Base-by-base conservation (phyloP, 2,329 filamentous ascomycete genomes). In the Sporothrix brasiliensis region DNA sequence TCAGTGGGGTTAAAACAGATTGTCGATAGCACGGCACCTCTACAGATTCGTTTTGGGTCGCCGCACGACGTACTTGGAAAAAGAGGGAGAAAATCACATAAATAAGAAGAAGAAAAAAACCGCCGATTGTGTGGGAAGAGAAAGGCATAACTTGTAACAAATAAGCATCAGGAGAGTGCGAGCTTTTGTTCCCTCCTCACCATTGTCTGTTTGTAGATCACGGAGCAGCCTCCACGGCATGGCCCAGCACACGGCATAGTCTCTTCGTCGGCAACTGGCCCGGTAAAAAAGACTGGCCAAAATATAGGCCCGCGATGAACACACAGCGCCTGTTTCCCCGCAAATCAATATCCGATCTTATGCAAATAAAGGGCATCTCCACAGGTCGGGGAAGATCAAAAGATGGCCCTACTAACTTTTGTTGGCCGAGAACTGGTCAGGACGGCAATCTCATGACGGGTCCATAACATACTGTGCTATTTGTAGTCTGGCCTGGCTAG, bases 281-380 rank as follows among this genome's bases (percentile, higher is more conserved):
- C 61, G 61, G 61, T 21, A 65, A 65, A 65, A 65, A 34, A 30
- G 16, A 50, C 14, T 49, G 47, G 14, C 6, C 19, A 34, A 30
- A 65, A 3, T 7, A 14, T 9, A 24, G 3, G 10, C 41, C 6
- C 16, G 7, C 54, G 16, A 65, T 27, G 9, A 21, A 11, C 60
- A 47, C 34, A 34, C 39, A 39, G 39, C 39, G 13, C 16, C 41
- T 4, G 13, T 14, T 30, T 65, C 60, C 60, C 67, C 67, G 41
- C 53, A 44, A 21, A 21, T 19, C 54, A 68, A 39, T 68, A 60
- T 60, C 21, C 24, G 41, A 10, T 30, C 16, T 47, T 49, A 68
- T 68, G 67, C 67, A 60, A 58, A 50, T 27, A 53, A 58, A 60
- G 49, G 39, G 24, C 24, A 53, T 53, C 63, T 21, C 24, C 24